These are phyloP conservation scores for Auricularia cornea DNA, from an alignment of 768 basidiomycete genomes.

Conservation along the genomic window DNA sequence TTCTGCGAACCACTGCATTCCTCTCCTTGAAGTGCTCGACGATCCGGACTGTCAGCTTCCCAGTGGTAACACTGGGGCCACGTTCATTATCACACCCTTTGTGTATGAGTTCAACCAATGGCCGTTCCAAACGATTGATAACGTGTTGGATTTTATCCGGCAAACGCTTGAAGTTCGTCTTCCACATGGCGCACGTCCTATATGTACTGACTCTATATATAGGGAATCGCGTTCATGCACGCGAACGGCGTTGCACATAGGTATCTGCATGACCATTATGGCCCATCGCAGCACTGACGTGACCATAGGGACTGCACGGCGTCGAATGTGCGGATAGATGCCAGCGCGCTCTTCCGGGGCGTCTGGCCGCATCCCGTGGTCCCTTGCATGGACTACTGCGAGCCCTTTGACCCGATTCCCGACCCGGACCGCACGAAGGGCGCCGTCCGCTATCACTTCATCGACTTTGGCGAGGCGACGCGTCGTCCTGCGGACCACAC, in stretches of 20 bases:
- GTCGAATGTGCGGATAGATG: slow-evolving; percentile 14
- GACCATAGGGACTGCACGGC: slow-evolving; percentile 6
- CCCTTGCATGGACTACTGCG: neutral
- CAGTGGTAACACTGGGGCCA: neutral
- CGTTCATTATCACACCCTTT: neutral
- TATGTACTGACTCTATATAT: neutral
- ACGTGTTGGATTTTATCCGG: neutral
- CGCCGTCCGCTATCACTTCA: slow-evolving; percentile 19
- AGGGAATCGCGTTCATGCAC: neutral
- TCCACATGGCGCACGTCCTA: neutral
- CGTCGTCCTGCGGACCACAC: slow-evolving; percentile 7
- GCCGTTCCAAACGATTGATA: neutral
- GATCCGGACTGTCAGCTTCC: neutral
- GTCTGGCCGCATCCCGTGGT: slow-evolving; percentile 7
- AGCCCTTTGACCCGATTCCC: slow-evolving; percentile 3
- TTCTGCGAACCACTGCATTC: neutral
- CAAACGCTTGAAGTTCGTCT: neutral
- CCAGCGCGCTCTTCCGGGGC: slow-evolving; percentile 10
- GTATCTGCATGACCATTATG: neutral
- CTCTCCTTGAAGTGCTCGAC: neutral
- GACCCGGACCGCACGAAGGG: slow-evolving; percentile 14
- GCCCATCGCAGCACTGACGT: too few species aligned
- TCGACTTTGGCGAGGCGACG: slow-evolving; percentile 17
- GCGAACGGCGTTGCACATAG: neutral
- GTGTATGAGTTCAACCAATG: neutral